phyloP scores from a whole-genome alignment of 2,329 filamentous ascomycete species.

The Bipolaris bicolor region DNA sequence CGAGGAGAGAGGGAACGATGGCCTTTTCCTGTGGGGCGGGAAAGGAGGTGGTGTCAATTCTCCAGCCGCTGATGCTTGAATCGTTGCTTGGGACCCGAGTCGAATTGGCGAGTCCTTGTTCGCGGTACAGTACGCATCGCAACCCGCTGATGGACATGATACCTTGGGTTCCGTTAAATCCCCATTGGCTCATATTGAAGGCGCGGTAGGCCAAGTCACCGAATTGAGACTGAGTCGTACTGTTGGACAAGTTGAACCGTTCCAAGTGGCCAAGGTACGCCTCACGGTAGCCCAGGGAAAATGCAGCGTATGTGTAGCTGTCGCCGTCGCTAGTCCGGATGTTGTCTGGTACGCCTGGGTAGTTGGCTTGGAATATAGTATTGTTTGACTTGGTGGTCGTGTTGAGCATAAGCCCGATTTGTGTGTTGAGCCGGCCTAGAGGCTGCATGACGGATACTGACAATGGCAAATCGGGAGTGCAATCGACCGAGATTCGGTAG shows the following conservation, averaged over 20 bases:
- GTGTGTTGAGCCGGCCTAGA: not conserved
- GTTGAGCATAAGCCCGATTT: not conserved
- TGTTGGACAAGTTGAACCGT: not conserved
- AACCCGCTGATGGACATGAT: not conserved
- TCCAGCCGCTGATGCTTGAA: not conserved
- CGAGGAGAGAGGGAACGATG: constrained; percentile 1
- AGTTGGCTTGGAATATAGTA: constrained; percentile 4
- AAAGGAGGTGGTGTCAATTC: not conserved
- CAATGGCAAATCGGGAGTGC: not conserved
- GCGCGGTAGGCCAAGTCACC: not conserved
- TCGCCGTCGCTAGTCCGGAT: not conserved
- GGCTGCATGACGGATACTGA: constrained; percentile 1
- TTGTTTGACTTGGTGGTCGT: not conserved
- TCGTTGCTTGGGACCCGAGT: not conserved
- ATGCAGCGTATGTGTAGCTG: constrained; percentile 2
- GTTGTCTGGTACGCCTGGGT: constrained; percentile 1
- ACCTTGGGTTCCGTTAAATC: not conserved
- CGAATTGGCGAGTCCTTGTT: not conserved
- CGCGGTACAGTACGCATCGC: not conserved
- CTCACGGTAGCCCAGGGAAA: constrained; percentile 1
- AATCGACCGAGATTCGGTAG: constrained; percentile 7
- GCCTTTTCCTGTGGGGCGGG: not conserved
- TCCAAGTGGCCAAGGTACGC: constrained; percentile 3
- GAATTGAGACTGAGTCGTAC: not conserved
- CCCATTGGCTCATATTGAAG: not conserved